Evolutionary conservation across 2,329 filamentous ascomycete genomes (phyloP).

Genomic region (Didymella pomorum): DNA sequence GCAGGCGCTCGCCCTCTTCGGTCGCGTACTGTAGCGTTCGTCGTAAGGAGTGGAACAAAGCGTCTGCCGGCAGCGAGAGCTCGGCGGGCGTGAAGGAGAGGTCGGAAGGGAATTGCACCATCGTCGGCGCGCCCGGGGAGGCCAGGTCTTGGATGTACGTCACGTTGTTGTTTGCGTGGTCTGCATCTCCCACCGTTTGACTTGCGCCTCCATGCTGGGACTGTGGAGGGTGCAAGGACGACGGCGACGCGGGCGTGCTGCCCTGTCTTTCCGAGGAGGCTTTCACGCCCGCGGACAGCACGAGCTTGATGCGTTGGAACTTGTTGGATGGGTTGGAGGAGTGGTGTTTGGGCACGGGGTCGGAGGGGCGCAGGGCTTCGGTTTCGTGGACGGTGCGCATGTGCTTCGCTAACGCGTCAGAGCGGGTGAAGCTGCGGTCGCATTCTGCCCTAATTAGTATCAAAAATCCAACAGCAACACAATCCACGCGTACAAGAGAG

Average conservation of each 20-base stretch:
- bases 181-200: no score
- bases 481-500: no score
- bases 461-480: no score
- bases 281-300: slow-evolving; percentile 48
- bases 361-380: slow-evolving; percentile 80
- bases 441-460: slow-evolving; percentile 67
- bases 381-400: slow-evolving; percentile 99
- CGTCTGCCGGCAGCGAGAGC: slow-evolving; percentile 69
- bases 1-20: slow-evolving; percentile 70
- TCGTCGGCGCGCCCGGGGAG: slow-evolving; percentile 63
- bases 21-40: slow-evolving; percentile 77
- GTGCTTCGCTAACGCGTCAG: slow-evolving; percentile 94
- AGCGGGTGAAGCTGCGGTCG: slow-evolving; percentile 94
- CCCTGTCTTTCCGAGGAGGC: slow-evolving; percentile 42
- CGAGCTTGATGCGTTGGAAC: slow-evolving; percentile 55
- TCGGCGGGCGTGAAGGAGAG: slow-evolving; percentile 71
- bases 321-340: slow-evolving; percentile 56
- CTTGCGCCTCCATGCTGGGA: slow-evolving; percentile 23
- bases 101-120: slow-evolving; percentile 63
- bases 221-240: slow-evolving; percentile 39
- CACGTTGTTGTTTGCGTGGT: slow-evolving; percentile 57
- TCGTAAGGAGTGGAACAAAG: slow-evolving; percentile 68
- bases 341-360: slow-evolving; percentile 74
- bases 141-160: slow-evolving; percentile 67
- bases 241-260: slow-evolving; percentile 47